phyloP scores from a whole-genome alignment of 1,139 yeast genomes.

The Hemisphaericaspora xylanilytica region DNA sequence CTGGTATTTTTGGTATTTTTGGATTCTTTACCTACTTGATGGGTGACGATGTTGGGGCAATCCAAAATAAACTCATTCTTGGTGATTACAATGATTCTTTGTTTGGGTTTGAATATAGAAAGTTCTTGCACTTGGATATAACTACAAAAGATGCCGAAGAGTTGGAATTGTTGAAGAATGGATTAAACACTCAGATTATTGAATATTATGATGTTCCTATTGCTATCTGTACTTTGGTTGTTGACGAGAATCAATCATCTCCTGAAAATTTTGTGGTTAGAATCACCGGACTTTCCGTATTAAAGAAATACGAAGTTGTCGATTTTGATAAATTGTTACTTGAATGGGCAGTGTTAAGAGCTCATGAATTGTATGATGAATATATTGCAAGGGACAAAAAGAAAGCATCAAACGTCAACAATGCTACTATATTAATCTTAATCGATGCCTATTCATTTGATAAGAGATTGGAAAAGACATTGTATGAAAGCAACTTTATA shows the following conservation, averaged over 20 bases:
- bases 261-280: conserved; percentile 43
- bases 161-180: conserved; percentile 24
- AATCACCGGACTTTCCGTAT: conserved; percentile 58
- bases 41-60: conserved; percentile 46
- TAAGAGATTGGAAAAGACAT: conserved; percentile 28
- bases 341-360: conserved; percentile 56
- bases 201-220: conserved; percentile 67
- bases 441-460: conserved; percentile 57
- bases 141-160: conserved; percentile 22
- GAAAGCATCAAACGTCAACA: conserved; percentile 20
- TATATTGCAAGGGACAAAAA: conserved; percentile 22
- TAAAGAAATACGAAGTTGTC: conserved; percentile 61
- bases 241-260: conserved; percentile 34
- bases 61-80: conserved; percentile 41
- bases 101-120: conserved; percentile 54
- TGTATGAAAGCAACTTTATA: conserved; percentile 29
- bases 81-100: conserved; percentile 35
- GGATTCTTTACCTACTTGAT: conserved; percentile 29
- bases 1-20: conserved; percentile 23
- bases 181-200: conserved; percentile 52
- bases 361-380: conserved; percentile 40
- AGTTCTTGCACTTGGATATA: conserved; percentile 35
- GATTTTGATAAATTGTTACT: conserved; percentile 62
- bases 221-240: conserved; percentile 50
- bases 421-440: conserved; percentile 34